A percentile compares a stretch with the other conserved stretches of the same genome.
Conservation (phyloP, 2,329 filamentous ascomycete genomes). For the Trichoderma guizhouense region DNA sequence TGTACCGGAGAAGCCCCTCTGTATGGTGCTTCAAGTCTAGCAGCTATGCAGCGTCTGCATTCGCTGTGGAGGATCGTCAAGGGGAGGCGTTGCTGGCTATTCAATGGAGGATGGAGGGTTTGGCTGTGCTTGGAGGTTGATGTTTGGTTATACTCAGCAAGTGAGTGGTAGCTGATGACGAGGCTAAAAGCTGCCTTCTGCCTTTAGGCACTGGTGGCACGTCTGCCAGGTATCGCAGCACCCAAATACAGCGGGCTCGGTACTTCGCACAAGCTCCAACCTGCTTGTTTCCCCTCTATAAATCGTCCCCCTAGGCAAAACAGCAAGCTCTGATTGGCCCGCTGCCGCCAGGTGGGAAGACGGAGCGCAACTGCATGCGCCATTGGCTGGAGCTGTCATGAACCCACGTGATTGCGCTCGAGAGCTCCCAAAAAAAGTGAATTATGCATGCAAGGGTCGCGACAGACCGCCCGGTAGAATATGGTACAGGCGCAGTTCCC, state of each 20-base stretch:
- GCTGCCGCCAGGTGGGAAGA: slow-evolving; percentile 15
- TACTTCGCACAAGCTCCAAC: slow-evolving; percentile 21
- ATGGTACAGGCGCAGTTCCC: slow-evolving; percentile 8
- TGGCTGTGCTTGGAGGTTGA: neutral
- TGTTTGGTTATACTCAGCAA: slow-evolving; percentile 18
- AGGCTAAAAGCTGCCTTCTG: slow-evolving; percentile 55
- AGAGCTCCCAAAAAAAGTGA: slow-evolving; percentile 25
- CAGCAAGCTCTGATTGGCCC: slow-evolving; percentile 27
- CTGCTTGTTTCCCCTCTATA: slow-evolving; percentile 6
- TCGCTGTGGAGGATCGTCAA: neutral
- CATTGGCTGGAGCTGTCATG: slow-evolving; percentile 22
- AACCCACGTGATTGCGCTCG: slow-evolving; percentile 26
- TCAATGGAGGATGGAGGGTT: neutral
- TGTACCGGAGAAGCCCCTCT: neutral
- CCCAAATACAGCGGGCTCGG: neutral
- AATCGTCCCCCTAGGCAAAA: slow-evolving; percentile 18
- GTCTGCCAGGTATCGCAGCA: neutral
- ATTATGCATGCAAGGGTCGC: slow-evolving; percentile 18
- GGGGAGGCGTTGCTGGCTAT: neutral
- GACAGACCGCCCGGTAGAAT: slow-evolving; percentile 17
- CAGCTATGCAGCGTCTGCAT: neutral
- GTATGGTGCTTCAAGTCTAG: neutral
- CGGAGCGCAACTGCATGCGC: neutral
- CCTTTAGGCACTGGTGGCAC: slow-evolving; percentile 33
- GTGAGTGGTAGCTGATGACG: slow-evolving; percentile 45